Evolutionary conservation across 352 stramenopile genomes (phyloP), one percentile per base, ranked within the genome.

Genomic region (Paralagenidium karlingii): DNA sequence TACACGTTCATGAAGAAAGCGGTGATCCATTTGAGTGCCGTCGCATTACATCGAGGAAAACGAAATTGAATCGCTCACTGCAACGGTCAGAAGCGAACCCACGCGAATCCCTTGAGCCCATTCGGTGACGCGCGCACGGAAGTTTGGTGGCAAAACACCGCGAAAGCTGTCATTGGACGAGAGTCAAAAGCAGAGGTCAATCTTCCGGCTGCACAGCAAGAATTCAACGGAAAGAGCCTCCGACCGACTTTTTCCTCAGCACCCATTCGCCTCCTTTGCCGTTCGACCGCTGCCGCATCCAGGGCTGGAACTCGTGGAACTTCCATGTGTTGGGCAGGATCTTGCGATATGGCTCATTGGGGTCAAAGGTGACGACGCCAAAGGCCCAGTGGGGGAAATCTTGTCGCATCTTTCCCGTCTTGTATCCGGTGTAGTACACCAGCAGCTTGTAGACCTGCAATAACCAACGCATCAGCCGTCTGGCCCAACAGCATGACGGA

Each of bases 361-460:
- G 76, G 45, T 89, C 69, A n/a, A 89, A 49, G 25, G 62, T 43
- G 22, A 89, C 52, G 21, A 80, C 31, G 1, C 76, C 76, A 20
- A 86, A 89, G 21, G 76, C 59, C 76, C 76, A 89, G 40, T 80
- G 55, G 12, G 67, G 52, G 15, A 62, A 78, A 28, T 74, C 43
- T 24, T 51, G 44, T 12, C 76, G 71, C 71, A 86, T 86, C 15
- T 47, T 37, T 3, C 69, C 68, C 0, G 76, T 89, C 53, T 78
- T 79, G 61, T 89, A 89, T 21, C 58, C 76, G 24, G 71, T 86
- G 47, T 89, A 89, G 40, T 84, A 80, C 20, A 89, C 76, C 21
- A 89, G 79, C 9, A 89, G 16, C 38, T 82, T 82, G 49, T 83
- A 49, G 10, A 77, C 59, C 63, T 77, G 31, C 7, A 8, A 2